These are phyloP conservation scores for Venturia aucupariae DNA, from an alignment of 2,329 filamentous ascomycete species.

Conservation along the genomic window DNA sequence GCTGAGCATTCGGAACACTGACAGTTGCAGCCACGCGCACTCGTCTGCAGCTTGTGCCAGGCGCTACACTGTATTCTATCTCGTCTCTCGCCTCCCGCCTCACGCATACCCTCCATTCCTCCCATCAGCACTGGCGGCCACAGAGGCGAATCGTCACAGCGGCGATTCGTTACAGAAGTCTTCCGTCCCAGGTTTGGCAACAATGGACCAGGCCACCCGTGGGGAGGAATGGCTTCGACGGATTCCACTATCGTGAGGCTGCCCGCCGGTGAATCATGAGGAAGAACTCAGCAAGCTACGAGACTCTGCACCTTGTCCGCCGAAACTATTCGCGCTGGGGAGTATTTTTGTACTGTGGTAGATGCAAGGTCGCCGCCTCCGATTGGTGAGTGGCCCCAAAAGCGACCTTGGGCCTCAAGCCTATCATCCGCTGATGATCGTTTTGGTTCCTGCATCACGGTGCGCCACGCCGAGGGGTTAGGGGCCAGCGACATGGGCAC, in stretches of 20 bases:
- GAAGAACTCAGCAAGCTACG: neutral
- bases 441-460: conserved; percentile 1
- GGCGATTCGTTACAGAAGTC: conserved; percentile 5
- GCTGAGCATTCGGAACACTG: neutral
- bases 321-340: neutral
- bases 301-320: neutral
- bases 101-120: no score
- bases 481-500: conserved; percentile 1
- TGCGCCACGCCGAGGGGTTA: conserved; percentile 4
- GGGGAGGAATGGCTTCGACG: neutral
- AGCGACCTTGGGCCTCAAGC: neutral
- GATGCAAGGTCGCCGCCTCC: neutral
- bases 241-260: neutral
- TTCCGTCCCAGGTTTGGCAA: neutral
- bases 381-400: neutral
- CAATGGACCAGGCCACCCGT: neutral
- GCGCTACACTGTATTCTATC: no score
- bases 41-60: neutral
- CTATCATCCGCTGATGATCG: conserved; percentile 7
- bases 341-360: no score
- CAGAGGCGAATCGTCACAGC: no score
- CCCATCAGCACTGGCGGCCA: no score
- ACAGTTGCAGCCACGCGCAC: conserved; percentile 1
- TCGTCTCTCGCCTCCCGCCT: no score
- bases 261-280: neutral